Base-by-base conservation (phyloP, 495 filamentous ascomycete species). In the Penicillium herquei region DNA sequence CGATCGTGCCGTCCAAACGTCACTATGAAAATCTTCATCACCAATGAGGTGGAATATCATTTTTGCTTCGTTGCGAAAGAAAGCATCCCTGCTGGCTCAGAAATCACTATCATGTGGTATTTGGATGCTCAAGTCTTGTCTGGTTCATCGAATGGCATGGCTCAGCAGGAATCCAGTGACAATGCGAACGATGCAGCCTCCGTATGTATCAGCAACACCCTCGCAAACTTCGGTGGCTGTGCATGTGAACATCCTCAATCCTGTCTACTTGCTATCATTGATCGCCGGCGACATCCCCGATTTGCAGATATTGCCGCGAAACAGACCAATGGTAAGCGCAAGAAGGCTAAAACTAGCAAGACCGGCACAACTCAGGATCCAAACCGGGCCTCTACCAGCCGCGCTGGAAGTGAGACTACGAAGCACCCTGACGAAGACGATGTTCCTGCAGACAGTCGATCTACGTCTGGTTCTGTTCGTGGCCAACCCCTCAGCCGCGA, bases 1-100 rank as follows among this genome's bases (percentile, higher is more conserved):
- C 82, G 93, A 46, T 97, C 94, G 62, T 98, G 94, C 70, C 83
- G 79, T 47, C 89, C 94, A 2, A 98, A 97, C 63, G 78, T 92
- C 18, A 74, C 73, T 7, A 78, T 98, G 70, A 91, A 90, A 54
- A 92, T 91, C 0, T 87, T 88, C 57, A 81, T 97, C 39, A 87
- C 87, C 3, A 85, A 87, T 41, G 80, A 80, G 12, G 80, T 81
- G 0, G 85, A 91, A 63, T 95, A 90, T 72, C 88, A 90, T 64
- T 94, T 96, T 70, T 96, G 92, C 79, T 84, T 95, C 54, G 81
- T 95, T 51, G 90, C 90, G 54, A 88, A 88, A 60, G 77, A 85
- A 46, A 79, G 85, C 39, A 88, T 96, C 59, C 68, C 82, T 26
- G 67, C 84, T 17, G 79, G 78, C 43, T 76, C 80, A 6, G 85